These are phyloP conservation scores for Ambrosia artemisiifolia DNA, from an alignment of 129 eudicot genomes.

Conservation along the genomic window DNA sequence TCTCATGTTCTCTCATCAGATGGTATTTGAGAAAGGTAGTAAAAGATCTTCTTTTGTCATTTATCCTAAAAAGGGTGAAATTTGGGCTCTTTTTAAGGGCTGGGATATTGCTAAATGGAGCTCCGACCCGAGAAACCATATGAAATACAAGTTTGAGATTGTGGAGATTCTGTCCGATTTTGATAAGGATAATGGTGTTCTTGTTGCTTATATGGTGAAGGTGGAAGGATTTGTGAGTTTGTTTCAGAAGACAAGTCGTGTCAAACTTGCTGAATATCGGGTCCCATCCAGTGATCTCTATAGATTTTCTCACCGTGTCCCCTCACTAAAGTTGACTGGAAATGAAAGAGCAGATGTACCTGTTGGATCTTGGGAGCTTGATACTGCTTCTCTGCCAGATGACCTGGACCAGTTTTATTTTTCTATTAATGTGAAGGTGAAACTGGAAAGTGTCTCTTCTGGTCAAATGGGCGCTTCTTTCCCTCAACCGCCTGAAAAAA, in stretches of 20 bases:
- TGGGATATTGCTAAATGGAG: conserved; percentile 77
- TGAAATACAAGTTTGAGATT: conserved; percentile 46
- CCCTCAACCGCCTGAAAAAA: conserved; percentile 21
- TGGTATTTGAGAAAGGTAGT: conserved; percentile 33
- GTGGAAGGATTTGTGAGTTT: conserved; percentile 62
- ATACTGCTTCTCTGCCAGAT: conserved; percentile 66
- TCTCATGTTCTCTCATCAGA: conserved; percentile 68
- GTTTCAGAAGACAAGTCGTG: conserved; percentile 39
- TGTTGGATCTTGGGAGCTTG: conserved; percentile 68
- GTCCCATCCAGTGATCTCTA: conserved; percentile 49
- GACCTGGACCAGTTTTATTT: conserved; percentile 26
- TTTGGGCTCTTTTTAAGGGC: conserved; percentile 75
- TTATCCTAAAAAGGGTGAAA: conserved; percentile 72
- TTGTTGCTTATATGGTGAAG: conserved; percentile 62
- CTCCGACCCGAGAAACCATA: conserved; percentile 41
- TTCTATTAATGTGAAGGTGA: conserved; percentile 21
- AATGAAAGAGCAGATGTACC: conserved; percentile 73
- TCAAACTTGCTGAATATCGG: conserved; percentile 10
- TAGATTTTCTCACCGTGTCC: conserved; percentile 74
- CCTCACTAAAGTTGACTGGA: conserved; percentile 58
- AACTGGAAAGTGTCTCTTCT: neutral
- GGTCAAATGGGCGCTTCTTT: conserved; percentile 2
- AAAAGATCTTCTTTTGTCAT: conserved; percentile 29
- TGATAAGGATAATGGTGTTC: conserved; percentile 37
- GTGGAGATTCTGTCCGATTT: conserved; percentile 72